Percentiles rank a stretch among this genome's conserved stretches.
Evolutionary conservation across 2,329 filamentous ascomycete species (phyloP).

Genomic region (Cladosporium sp.): DNA sequence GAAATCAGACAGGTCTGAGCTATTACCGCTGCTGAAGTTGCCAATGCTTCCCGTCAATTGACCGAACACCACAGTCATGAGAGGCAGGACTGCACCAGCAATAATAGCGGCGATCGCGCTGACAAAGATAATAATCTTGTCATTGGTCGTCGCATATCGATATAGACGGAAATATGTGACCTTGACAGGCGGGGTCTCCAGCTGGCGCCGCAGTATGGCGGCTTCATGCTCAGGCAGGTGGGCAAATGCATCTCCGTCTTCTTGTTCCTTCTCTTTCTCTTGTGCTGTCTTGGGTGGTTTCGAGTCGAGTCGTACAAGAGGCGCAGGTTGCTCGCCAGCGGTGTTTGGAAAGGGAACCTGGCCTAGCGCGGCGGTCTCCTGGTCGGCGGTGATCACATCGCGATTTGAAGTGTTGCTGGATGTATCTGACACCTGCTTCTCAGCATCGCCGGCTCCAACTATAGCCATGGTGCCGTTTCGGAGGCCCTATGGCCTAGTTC

Average conservation of each 20-base stretch:
- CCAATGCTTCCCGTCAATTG: constrained; percentile 70
- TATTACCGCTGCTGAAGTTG: constrained; percentile 39
- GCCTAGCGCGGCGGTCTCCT: constrained; percentile 27
- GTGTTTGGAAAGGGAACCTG: constrained; percentile 28
- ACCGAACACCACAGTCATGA: constrained; percentile 62
- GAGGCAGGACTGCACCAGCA: constrained; percentile 32
- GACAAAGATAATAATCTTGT: constrained; percentile 38
- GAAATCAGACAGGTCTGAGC: constrained; percentile 45
- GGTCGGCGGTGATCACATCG: constrained; percentile 23
- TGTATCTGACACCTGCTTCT: constrained; percentile 22
- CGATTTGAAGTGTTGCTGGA: constrained; percentile 22
- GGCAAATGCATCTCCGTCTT: constrained; percentile 30
- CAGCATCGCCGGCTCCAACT: constrained; percentile 7
- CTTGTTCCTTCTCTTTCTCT: constrained; percentile 19
- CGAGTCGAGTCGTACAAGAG: constrained; percentile 26
- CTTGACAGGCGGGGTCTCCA: constrained; percentile 39
- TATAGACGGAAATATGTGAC: constrained; percentile 40
- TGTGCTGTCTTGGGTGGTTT: constrained; percentile 20
- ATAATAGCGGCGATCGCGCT: constrained; percentile 34
- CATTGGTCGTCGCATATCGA: constrained; percentile 41
- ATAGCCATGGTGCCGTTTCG: neutral
- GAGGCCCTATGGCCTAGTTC: neutral
- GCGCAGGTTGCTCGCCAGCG: constrained; percentile 23
- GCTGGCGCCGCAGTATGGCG: constrained; percentile 34
- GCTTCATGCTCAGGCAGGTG: constrained; percentile 37